Evolutionary conservation across 352 stramenopile species (phyloP).

Genomic region (Phytophthora aleatoria): DNA sequence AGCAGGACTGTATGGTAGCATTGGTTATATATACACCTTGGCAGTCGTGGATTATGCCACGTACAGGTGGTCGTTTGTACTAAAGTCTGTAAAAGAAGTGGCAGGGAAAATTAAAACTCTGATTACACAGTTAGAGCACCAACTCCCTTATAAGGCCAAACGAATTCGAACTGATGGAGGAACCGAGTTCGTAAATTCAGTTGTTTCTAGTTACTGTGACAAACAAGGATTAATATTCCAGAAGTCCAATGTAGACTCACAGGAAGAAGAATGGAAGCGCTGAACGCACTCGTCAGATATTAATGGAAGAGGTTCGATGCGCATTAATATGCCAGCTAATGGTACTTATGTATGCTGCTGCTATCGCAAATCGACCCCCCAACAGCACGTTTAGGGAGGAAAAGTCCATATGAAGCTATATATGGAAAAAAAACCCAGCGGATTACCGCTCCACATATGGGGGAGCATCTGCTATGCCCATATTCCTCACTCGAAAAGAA

Average conservation of each 20-base stretch:
- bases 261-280: background rate
- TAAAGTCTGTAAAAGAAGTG: background rate
- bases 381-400: background rate
- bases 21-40: background rate
- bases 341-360: background rate
- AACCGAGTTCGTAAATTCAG: background rate
- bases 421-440: background rate
- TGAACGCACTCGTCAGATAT: background rate
- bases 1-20: background rate
- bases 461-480: constrained; percentile 2
- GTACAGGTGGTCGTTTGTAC: background rate
- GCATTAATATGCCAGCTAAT: background rate
- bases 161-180: background rate
- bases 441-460: background rate
- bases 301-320: background rate
- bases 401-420: background rate
- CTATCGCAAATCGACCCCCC: background rate
- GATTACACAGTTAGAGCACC: background rate
- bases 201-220: background rate
- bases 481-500: constrained; percentile 10
- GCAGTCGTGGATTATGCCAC: background rate
- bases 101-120: background rate
- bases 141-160: background rate
- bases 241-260: background rate
- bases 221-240: background rate